Conservation (phyloP, 305 asterid genomes). For the Solanum chacoense region DNA sequence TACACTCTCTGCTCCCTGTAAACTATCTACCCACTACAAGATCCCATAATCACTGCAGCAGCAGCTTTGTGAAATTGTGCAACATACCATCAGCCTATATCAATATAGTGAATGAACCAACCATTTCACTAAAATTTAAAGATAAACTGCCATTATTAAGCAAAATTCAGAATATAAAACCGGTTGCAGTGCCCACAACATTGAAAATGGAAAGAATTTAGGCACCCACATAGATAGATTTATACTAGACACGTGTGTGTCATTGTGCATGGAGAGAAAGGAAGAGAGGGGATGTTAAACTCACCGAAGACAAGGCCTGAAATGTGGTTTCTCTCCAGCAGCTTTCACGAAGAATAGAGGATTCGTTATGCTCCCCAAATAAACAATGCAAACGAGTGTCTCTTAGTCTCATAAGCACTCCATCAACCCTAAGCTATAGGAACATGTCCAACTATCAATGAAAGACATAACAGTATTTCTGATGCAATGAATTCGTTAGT, state of each 20-base stretch:
- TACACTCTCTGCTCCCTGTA: not conserved
- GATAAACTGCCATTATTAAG: not conserved
- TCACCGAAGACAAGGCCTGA: conserved; percentile 56
- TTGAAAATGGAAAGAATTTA: not conserved
- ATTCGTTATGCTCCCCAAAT: conserved; percentile 38
- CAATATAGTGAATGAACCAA: not conserved
- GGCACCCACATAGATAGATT: not conserved
- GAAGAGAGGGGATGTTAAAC: conserved; percentile 1
- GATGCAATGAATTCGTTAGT: not conserved
- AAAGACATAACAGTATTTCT: not conserved
- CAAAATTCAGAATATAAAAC: not conserved
- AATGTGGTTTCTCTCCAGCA: conserved; percentile 93
- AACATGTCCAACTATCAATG: not conserved
- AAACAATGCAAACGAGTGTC: conserved; percentile 90
- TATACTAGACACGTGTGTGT: not conserved
- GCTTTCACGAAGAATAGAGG: conserved; percentile 66
- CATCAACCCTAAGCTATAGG: conserved; percentile 91
- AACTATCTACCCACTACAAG: not conserved
- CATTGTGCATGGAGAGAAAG: not conserved
- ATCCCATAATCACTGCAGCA: not conserved
- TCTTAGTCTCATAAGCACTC: conserved; percentile 90
- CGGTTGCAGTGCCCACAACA: not conserved
- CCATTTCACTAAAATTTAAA: not conserved
- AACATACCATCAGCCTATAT: not conserved
- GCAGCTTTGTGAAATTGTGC: not conserved